A percentile compares a stretch with the other conserved stretches of the same genome.
phyloP scores from a whole-genome alignment of 2,329 filamentous ascomycete species.

The Verticillium longisporum region DNA sequence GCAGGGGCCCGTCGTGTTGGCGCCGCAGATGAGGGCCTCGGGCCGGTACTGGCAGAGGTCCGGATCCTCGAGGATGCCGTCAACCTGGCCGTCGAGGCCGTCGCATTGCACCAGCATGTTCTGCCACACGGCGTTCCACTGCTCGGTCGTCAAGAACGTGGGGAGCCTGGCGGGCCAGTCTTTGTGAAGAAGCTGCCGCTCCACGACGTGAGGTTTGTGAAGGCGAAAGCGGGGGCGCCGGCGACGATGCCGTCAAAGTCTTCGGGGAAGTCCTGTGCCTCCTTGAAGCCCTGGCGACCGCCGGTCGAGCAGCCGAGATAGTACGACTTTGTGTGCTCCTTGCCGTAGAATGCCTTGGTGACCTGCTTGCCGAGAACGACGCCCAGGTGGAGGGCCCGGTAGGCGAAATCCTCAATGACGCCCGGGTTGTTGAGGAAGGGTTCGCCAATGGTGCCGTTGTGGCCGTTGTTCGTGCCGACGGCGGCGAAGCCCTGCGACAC shows the following conservation, averaged over 20 bases:
- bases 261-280: slow-evolving; percentile 43
- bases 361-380: slow-evolving; percentile 41
- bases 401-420: slow-evolving; percentile 26
- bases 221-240: slow-evolving; percentile 33
- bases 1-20: slow-evolving; percentile 20
- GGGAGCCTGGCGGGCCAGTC: slow-evolving; percentile 20
- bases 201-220: slow-evolving; percentile 17
- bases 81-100: slow-evolving; percentile 35
- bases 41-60: slow-evolving; percentile 8
- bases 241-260: slow-evolving; percentile 54
- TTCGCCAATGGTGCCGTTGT: slow-evolving; percentile 31
- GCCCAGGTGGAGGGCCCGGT: slow-evolving; percentile 34
- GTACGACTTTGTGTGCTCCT: slow-evolving; percentile 34
- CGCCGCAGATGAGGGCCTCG: slow-evolving; percentile 7
- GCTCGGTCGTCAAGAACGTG: slow-evolving; percentile 14
- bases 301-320: slow-evolving; percentile 54
- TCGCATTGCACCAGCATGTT: slow-evolving; percentile 33
- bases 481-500: slow-evolving; percentile 33
- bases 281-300: slow-evolving; percentile 50
- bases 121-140: slow-evolving; percentile 26
- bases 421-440: slow-evolving; percentile 28
- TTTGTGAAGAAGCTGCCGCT: slow-evolving; percentile 1
- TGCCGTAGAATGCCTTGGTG: slow-evolving; percentile 38
- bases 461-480: slow-evolving; percentile 42
- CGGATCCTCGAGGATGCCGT: slow-evolving; percentile 31